Conservation (phyloP, 2,329 filamentous ascomycete genomes). For the Stenocarpella maydis region DNA sequence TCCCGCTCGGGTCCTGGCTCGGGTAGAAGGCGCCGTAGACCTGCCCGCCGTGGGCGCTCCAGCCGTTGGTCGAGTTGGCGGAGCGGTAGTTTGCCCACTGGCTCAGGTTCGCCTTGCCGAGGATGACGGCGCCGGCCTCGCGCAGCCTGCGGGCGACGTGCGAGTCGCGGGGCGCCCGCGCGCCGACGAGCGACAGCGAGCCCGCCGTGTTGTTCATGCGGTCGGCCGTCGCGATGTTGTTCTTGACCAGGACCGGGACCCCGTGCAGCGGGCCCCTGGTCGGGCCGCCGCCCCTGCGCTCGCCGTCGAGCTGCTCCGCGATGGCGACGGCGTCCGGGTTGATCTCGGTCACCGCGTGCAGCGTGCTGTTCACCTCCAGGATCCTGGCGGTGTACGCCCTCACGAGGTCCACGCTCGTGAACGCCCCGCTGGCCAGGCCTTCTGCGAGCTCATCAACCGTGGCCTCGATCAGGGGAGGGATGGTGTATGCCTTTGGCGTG, state of each 20-base stretch:
- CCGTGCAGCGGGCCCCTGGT: conserved; percentile 63
- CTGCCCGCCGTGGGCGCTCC: conserved; percentile 70
- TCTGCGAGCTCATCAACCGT: conserved; percentile 45
- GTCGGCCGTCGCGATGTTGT: conserved; percentile 71
- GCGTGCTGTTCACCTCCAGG: conserved; percentile 44
- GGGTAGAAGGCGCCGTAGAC: conserved; percentile 67
- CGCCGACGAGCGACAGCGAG: conserved; percentile 68
- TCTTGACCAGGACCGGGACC: conserved; percentile 71
- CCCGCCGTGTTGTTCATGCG: conserved; percentile 70
- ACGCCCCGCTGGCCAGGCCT: conserved; percentile 44
- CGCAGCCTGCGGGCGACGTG: conserved; percentile 65
- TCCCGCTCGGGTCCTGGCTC: conserved; percentile 67
- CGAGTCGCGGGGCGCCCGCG: conserved; percentile 64
- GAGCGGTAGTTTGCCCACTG: conserved; percentile 72
- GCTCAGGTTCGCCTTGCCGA: conserved; percentile 72
- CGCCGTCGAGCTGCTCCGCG: conserved; percentile 47
- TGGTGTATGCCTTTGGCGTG: neutral
- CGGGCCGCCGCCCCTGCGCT: conserved; percentile 38
- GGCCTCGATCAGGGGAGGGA: conserved; percentile 46
- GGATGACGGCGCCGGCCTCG: conserved; percentile 35
- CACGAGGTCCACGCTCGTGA: conserved; percentile 49
- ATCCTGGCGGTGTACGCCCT: conserved; percentile 44
- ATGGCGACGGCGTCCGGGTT: conserved; percentile 51
- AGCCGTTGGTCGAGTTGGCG: conserved; percentile 66
- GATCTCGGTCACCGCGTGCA: conserved; percentile 47